phyloP scores from a whole-genome alignment of 768 basidiomycete species.

The Phylloporus rhodoxanthus region DNA sequence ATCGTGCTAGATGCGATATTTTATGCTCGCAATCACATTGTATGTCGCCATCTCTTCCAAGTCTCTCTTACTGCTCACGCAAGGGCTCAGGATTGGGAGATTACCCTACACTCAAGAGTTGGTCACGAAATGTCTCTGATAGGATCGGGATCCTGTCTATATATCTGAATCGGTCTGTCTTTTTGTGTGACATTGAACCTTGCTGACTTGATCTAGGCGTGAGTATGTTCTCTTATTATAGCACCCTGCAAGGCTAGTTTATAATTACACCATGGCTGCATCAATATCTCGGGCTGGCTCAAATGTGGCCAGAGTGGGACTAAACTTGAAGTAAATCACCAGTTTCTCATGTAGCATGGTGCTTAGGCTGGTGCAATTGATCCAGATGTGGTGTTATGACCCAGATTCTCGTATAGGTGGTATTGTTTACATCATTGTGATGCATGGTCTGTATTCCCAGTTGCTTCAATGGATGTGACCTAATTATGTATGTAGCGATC shows the following conservation, averaged over 20 bases:
- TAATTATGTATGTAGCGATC: conserved; percentile 1
- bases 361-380: too few species aligned
- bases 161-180: conserved; percentile 1
- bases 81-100: background rate
- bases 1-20: conserved; percentile 4
- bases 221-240: background rate
- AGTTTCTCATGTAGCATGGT: too few species aligned
- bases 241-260: background rate
- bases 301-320: too few species aligned
- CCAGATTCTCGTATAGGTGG: background rate
- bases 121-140: background rate
- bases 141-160: background rate
- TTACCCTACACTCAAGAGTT: background rate
- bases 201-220: conserved; percentile 5
- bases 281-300: too few species aligned
- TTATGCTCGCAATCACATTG: conserved; percentile 4
- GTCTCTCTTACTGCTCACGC: background rate
- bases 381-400: too few species aligned
- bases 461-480: background rate
- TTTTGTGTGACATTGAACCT: background rate
- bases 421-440: background rate
- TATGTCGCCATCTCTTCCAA: background rate
- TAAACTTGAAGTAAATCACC: too few species aligned
- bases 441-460: conserved; percentile 7
- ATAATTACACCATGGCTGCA: too few species aligned